phyloP scores from a whole-genome alignment of 2,329 filamentous ascomycete genomes.

The Fusarium udum region DNA sequence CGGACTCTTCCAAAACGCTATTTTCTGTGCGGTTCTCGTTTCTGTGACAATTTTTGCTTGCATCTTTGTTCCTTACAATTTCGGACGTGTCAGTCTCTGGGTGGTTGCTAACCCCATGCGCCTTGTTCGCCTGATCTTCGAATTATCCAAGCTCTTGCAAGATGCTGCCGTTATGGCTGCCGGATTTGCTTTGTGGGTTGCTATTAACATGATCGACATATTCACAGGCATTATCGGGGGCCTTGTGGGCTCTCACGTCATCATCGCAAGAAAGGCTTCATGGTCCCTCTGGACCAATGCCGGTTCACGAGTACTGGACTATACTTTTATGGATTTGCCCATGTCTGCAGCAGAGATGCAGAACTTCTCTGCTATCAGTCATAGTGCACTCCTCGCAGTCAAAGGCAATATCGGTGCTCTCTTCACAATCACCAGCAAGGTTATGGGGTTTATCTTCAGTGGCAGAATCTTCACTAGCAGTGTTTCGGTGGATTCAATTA shows the following conservation, averaged over 20 bases:
- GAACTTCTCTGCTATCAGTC: constrained; percentile 79
- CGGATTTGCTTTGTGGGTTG: constrained; percentile 61
- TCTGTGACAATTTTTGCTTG: constrained; percentile 85
- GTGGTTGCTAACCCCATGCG: constrained; percentile 82
- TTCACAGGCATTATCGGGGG: constrained; percentile 50
- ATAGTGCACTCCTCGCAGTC: constrained; percentile 71
- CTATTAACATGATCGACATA: constrained; percentile 52
- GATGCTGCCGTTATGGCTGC: constrained; percentile 75
- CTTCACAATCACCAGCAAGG: constrained; percentile 51
- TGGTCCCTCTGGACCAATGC: constrained; percentile 56
- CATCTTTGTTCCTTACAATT: constrained; percentile 90
- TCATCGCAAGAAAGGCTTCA: constrained; percentile 50
- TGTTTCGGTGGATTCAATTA: constrained; percentile 18
- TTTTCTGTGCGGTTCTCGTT: constrained; percentile 92
- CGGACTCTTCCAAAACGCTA: constrained; percentile 90
- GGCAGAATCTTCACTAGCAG: constrained; percentile 50
- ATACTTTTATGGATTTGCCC: constrained; percentile 61
- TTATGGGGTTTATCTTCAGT: constrained; percentile 56
- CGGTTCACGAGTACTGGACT: constrained; percentile 59
- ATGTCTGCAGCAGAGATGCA: constrained; percentile 71
- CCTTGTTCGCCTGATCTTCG: constrained; percentile 76
- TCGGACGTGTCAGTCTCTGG: constrained; percentile 85
- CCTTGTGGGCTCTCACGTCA: constrained; percentile 42
- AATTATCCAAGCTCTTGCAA: constrained; percentile 79
- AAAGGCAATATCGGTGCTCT: constrained; percentile 61